phyloP scores from a whole-genome alignment of 352 stramenopile genomes.

The Phytophthora cryptogea region DNA sequence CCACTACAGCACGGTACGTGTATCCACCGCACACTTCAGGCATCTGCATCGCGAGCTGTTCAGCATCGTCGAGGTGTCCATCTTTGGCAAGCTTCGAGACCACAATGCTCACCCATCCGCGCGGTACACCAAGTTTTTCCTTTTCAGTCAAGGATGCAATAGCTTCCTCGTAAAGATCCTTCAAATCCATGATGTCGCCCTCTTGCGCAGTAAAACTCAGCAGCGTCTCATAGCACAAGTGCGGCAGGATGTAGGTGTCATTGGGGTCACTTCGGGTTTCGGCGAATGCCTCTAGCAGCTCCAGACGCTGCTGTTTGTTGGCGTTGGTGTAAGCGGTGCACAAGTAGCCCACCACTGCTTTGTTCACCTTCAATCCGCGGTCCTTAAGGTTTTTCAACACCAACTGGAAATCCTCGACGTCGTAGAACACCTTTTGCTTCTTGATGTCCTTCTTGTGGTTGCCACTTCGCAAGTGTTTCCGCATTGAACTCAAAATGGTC shows the following conservation, averaged over 20 bases:
- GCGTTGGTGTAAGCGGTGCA: slow-evolving; percentile 45
- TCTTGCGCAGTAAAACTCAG: slow-evolving; percentile 46
- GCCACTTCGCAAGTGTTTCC: slow-evolving; percentile 24
- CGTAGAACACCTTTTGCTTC: slow-evolving; percentile 40
- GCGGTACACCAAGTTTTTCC: slow-evolving; percentile 38
- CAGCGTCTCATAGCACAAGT: slow-evolving; percentile 50
- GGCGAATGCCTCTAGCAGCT: slow-evolving; percentile 60
- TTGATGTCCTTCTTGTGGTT: slow-evolving; percentile 27
- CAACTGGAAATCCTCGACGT: slow-evolving; percentile 39
- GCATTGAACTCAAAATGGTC: slow-evolving; percentile 54
- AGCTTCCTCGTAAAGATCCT: slow-evolving; percentile 54
- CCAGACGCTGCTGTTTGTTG: slow-evolving; percentile 60
- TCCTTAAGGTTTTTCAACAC: slow-evolving; percentile 49
- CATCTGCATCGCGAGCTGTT: slow-evolving; percentile 47
- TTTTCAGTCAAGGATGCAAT: slow-evolving; percentile 35
- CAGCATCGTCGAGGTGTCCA: slow-evolving; percentile 45
- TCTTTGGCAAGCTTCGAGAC: slow-evolving; percentile 45
- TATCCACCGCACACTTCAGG: slow-evolving; percentile 37
- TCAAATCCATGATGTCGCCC: slow-evolving; percentile 37
- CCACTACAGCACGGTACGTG: slow-evolving; percentile 46
- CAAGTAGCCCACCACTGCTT: slow-evolving; percentile 48
- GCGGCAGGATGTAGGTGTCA: slow-evolving; percentile 54
- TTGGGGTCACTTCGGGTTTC: slow-evolving; percentile 28
- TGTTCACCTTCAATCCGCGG: slow-evolving; percentile 44
- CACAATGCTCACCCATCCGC: slow-evolving; percentile 50